Evolutionary conservation across 2,329 filamentous ascomycete species (phyloP).

Genomic region (Arthroderma sp.): DNA sequence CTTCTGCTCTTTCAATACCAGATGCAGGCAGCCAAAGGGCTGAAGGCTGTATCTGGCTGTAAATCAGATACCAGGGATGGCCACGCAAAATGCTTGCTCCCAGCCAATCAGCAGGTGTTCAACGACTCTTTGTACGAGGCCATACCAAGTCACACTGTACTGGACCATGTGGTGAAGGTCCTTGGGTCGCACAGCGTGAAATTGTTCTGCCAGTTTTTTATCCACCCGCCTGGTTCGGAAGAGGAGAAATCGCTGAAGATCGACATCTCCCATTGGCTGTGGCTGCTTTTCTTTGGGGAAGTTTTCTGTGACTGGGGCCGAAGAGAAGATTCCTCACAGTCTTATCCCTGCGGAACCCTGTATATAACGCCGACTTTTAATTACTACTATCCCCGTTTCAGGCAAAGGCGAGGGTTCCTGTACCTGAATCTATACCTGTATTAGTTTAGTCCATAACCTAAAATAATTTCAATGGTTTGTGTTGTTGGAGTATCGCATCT

Average conservation of each 20-base stretch:
- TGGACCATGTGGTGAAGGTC: background rate
- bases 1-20: too few relatives aligned
- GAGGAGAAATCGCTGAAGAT: background rate
- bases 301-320: background rate
- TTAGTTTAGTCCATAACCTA: too few relatives aligned
- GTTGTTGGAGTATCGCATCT: too few relatives aligned
- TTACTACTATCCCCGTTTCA: conserved; percentile 1
- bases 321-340: background rate
- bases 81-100: too few relatives aligned
- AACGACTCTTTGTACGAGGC: too few relatives aligned
- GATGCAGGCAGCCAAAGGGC: too few relatives aligned
- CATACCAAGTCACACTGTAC: too few relatives aligned
- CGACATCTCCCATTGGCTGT: background rate
- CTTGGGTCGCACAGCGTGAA: background rate
- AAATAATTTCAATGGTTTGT: too few relatives aligned
- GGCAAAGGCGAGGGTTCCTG: conserved; percentile 1
- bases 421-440: background rate
- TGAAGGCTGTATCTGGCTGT: too few relatives aligned
- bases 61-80: too few relatives aligned
- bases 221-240: background rate
- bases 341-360: background rate
- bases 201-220: background rate
- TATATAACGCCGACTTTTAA: background rate
- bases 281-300: background rate
- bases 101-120: too few relatives aligned